Conservation (phyloP, 1,139 yeast species). For the Kazachstania sp. region DNA sequence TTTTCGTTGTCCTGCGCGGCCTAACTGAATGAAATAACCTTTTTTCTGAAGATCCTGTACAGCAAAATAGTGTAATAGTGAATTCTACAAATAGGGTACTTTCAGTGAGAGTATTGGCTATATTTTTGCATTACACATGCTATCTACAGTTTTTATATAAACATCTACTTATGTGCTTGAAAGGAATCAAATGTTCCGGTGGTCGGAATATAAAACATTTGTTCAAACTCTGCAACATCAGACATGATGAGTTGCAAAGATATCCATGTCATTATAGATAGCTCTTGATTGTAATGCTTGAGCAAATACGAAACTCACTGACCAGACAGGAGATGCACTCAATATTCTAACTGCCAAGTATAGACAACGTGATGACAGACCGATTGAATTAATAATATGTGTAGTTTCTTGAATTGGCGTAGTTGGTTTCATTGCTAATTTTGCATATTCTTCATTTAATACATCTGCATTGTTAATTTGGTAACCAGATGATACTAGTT, state of each 20-base stretch:
- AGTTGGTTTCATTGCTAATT: conserved; percentile 37
- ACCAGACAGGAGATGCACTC: conserved; percentile 82
- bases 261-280: conserved; percentile 24
- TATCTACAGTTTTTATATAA: not conserved
- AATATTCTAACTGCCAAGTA: conserved; percentile 63
- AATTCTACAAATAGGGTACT: too few species aligned
- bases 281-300: conserved; percentile 68
- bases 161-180: not conserved
- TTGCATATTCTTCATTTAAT: conserved; percentile 38
- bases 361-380: conserved; percentile 48
- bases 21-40: too few species aligned
- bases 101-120: too few species aligned
- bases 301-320: conserved; percentile 64
- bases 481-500: conserved; percentile 35
- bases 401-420: conserved; percentile 36
- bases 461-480: conserved; percentile 34
- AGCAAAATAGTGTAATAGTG: too few species aligned
- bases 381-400: conserved; percentile 38
- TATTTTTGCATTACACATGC: too few species aligned
- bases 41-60: too few species aligned
- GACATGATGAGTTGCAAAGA: conserved; percentile 1
- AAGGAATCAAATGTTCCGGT: not conserved
- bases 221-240: not conserved
- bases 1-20: too few species aligned
- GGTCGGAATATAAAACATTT: not conserved